Conservation (phyloP, 345 rosid species). For the Citrus medica region DNA sequence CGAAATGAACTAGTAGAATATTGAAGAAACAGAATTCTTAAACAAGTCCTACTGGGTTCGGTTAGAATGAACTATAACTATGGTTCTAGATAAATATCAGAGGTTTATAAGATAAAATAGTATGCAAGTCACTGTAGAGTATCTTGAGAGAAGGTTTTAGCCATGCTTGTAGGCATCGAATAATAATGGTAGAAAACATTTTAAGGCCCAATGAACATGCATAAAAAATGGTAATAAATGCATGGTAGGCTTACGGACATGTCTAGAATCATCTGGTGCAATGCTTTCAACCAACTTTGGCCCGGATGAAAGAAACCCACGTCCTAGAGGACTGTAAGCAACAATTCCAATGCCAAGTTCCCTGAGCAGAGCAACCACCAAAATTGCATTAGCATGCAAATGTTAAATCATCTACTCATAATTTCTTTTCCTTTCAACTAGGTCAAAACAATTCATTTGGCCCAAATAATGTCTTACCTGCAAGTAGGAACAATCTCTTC, state of each 20-base stretch:
- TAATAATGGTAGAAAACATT: no score
- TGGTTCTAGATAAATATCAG: no score
- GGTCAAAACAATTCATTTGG: background rate
- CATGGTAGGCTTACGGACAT: conserved; percentile 23
- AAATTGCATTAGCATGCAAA: background rate
- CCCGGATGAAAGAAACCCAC: conserved; percentile 62
- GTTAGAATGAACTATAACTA: no score
- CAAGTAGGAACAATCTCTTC: conserved; percentile 40
- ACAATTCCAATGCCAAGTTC: conserved; percentile 80
- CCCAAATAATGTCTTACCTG: conserved; percentile 34
- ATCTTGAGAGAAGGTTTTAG: background rate
- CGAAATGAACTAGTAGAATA: no score
- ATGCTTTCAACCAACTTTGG: conserved; percentile 45
- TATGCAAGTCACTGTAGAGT: no score
- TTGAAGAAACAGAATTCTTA: no score
- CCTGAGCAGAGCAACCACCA: conserved; percentile 23
- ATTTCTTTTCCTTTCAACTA: background rate
- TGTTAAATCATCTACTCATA: background rate
- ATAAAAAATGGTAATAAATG: no score
- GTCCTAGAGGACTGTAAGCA: conserved; percentile 65
- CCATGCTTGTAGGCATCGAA: background rate
- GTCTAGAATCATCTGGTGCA: conserved; percentile 33
- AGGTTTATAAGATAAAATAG: no score
- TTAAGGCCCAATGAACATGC: no score
- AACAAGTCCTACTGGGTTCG: no score